Conservation (phyloP, 768 basidiomycete genomes). For the Imleria badia region DNA sequence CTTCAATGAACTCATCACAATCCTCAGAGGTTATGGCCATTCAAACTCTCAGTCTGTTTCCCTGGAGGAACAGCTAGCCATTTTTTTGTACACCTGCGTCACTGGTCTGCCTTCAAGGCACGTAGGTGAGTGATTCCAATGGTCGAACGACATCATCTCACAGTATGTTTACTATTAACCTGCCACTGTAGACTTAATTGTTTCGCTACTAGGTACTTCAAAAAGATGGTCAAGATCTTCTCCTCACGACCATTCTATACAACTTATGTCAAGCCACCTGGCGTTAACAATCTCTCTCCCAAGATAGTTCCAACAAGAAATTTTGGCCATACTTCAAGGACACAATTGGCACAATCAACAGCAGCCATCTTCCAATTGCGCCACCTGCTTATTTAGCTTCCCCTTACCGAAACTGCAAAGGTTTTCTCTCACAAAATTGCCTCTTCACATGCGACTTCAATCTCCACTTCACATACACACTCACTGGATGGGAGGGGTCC, state of each 20-base stretch:
- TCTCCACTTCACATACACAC: conserved; percentile 37
- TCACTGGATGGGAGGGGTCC: conserved; percentile 43
- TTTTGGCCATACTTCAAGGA: too few relatives aligned
- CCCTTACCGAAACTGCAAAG: conserved; percentile 20
- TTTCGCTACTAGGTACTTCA: too few relatives aligned
- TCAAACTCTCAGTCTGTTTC: too few relatives aligned
- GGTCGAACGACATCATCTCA: background rate
- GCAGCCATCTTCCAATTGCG: background rate
- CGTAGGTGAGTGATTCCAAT: background rate
- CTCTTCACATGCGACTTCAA: conserved; percentile 36
- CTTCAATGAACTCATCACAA: background rate
- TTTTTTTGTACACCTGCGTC: background rate
- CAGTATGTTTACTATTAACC: background rate
- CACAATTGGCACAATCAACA: background rate
- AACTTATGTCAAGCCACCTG: too few relatives aligned
- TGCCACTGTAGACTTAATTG: background rate
- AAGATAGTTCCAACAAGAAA: background rate
- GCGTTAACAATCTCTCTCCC: background rate
- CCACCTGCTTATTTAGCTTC: background rate
- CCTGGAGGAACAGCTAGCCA: background rate
- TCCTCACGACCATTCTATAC: too few relatives aligned
- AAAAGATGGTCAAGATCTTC: too few relatives aligned
- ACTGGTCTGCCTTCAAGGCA: background rate
- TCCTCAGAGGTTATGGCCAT: background rate
- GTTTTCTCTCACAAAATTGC: conserved; percentile 37